Conservation (phyloP, 768 basidiomycete genomes). For the Heimioporus sp. region DNA sequence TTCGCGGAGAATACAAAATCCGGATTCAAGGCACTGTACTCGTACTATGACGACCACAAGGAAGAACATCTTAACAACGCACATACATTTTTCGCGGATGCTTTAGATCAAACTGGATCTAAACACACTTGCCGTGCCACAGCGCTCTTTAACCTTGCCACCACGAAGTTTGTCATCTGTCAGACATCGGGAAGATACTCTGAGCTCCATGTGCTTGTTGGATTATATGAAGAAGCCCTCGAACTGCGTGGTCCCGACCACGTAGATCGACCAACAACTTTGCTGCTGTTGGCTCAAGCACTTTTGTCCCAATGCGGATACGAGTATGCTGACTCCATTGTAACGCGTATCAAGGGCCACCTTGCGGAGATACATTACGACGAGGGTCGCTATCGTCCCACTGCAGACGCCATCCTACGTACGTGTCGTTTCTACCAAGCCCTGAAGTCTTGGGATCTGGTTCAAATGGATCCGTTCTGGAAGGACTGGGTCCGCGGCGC, state of each 20-base stretch:
- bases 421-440: not conserved
- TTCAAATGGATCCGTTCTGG: not conserved
- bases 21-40: not conserved
- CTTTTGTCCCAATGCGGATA: constrained; percentile 2
- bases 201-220: not conserved
- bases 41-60: not conserved
- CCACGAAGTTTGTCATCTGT: not conserved
- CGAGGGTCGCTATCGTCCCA: not conserved
- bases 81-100: constrained; percentile 2
- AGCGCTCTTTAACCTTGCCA: constrained; percentile 13
- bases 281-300: constrained; percentile 5
- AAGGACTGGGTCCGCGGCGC: not conserved
- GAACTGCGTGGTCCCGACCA: not conserved
- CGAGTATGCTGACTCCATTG: no score
- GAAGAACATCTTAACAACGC: not conserved
- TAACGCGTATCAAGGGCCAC: no score
- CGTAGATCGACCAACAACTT: constrained; percentile 5
- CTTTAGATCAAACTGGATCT: not conserved
- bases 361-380: not conserved
- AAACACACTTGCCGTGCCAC: not conserved
- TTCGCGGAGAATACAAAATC: not conserved
- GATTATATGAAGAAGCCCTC: constrained; percentile 4
- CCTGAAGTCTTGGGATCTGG: not conserved
- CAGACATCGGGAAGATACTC: not conserved
- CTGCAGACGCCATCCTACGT: not conserved